phyloP scores from a whole-genome alignment of 352 stramenopile species.

The Nothophytophthora sp. region DNA sequence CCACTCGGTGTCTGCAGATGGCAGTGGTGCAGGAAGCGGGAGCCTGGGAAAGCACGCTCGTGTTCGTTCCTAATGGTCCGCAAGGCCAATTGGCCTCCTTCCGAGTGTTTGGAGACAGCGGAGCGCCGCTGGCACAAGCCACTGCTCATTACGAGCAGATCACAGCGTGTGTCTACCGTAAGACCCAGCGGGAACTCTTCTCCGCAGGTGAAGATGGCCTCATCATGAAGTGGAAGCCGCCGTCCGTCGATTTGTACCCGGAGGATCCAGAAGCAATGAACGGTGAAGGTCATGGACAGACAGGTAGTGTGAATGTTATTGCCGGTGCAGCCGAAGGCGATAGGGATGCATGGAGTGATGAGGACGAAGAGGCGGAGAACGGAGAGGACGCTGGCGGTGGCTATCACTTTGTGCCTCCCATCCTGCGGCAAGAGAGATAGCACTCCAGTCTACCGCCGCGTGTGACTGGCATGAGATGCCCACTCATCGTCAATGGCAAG shows the following conservation, averaged over 20 bases:
- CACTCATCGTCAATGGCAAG: too few species aligned
- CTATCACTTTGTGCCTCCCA: constrained; percentile 61
- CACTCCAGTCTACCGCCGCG: too few species aligned
- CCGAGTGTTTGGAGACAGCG: constrained; percentile 48
- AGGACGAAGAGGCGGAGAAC: constrained; percentile 30
- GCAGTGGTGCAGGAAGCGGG: constrained; percentile 59
- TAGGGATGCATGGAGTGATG: constrained; percentile 59
- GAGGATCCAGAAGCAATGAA: constrained; percentile 6
- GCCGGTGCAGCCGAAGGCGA: constrained; percentile 21
- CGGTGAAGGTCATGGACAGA: constrained; percentile 1
- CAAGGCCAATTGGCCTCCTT: constrained; percentile 53
- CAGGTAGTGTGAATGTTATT: constrained; percentile 5
- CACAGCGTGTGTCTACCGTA: constrained; percentile 60
- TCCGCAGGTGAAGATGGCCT: constrained; percentile 64
- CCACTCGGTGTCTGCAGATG: constrained; percentile 51
- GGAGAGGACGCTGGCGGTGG: constrained; percentile 9
- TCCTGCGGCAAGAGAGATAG: too few species aligned
- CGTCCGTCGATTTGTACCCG: constrained; percentile 28
- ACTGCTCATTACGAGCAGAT: constrained; percentile 71
- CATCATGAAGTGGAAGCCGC: constrained; percentile 72
- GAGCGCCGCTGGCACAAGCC: constrained; percentile 24
- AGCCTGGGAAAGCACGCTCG: constrained; percentile 44
- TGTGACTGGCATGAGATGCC: too few species aligned
- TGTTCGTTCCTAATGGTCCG: constrained; percentile 65
- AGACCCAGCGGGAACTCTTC: constrained; percentile 51